Evolutionary conservation across 2,329 filamentous ascomycete species (phyloP), one percentile per base, ranked within the genome.

Genomic region (Monascus ruber): DNA sequence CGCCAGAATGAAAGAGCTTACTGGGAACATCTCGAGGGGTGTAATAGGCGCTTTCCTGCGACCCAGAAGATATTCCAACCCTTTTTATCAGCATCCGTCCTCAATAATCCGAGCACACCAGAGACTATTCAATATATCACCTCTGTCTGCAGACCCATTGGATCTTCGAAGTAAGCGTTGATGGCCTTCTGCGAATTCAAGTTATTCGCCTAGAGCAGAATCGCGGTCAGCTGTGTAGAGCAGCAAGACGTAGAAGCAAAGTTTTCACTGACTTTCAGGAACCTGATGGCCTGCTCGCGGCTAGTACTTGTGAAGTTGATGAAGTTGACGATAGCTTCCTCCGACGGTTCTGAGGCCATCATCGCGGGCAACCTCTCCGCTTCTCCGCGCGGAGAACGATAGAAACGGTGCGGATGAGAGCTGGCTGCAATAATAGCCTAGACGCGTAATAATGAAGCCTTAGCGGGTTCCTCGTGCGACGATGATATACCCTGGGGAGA

Each of bases 101-200:
- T 17, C 28, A 29, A 10, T 29, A 29, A 29, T 6, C 6, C 10
- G 10, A 6, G 28, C 28, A 29, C 28, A 10, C 6, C 24, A 33
- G 25, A 26, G 9, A 25, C 26, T 32, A n/a, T 5, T 33, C 11
- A 6, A 10, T 26, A 39, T 44, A 46, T 47, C 42, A 63, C 62
- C 54, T 63, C 45, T 37, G 47, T 43, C 33, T 55, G 52, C 17
- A 56, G 48, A 25, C 57, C 54, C 10, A 54, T 56, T 10, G 64
- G 64, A 46, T 68, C 63, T 51, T 70, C 66, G 28, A 66, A 67
- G 46, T 64, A 70, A 17, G 66, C 65, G 50, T 70, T 69, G 44
- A 68, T 60, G 27, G 67, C 66, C 48, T 61, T 62, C 32, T 66
- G 59, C 1, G 63, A 56, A 44, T 70, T 61, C 35, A 63, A 57